These are phyloP conservation scores for Metarhizium brunneum DNA, from an alignment of 2,329 filamentous ascomycete genomes.

Conservation along the genomic window DNA sequence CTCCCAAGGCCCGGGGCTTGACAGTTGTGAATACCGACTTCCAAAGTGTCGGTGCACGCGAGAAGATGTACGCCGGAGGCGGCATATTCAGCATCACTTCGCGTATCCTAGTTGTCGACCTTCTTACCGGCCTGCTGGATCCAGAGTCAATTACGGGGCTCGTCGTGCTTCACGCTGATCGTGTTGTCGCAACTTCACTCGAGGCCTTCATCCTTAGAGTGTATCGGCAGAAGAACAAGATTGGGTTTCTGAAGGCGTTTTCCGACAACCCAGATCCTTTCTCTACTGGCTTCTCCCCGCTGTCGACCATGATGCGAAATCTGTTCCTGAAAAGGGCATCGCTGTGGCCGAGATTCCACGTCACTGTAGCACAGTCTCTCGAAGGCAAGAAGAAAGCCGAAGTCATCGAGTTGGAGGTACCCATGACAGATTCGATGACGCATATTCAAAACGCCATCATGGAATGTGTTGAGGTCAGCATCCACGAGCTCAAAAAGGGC, in stretches of 20 bases:
- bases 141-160: slow-evolving; percentile 81
- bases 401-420: slow-evolving; percentile 91
- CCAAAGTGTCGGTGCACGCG: slow-evolving; percentile 75
- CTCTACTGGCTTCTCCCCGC: slow-evolving; percentile 74
- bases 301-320: slow-evolving; percentile 82
- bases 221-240: slow-evolving; percentile 90
- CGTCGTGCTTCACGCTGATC: slow-evolving; percentile 81
- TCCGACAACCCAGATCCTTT: slow-evolving; percentile 91
- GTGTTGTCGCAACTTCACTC: slow-evolving; percentile 72
- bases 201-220: slow-evolving; percentile 94
- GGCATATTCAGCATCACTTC: slow-evolving; percentile 96
- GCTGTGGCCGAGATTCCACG: slow-evolving; percentile 88
- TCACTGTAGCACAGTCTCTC: slow-evolving; percentile 78
- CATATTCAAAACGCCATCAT: slow-evolving; percentile 91
- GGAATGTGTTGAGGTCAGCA: slow-evolving; percentile 92
- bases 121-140: slow-evolving; percentile 74
- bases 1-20: slow-evolving; percentile 73
- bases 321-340: slow-evolving; percentile 83
- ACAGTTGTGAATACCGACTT: slow-evolving; percentile 91
- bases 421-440: slow-evolving; percentile 90
- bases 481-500: slow-evolving; percentile 84
- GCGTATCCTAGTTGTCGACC: slow-evolving; percentile 86
- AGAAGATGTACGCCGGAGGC: slow-evolving; percentile 84
- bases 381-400: slow-evolving; percentile 92
- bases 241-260: slow-evolving; percentile 90